A percentile compares a stretch with the other conserved stretches of the same genome.
Conservation (phyloP, 192 early-diverging fungal genomes). For the Phlyctochytrium bullatum region DNA sequence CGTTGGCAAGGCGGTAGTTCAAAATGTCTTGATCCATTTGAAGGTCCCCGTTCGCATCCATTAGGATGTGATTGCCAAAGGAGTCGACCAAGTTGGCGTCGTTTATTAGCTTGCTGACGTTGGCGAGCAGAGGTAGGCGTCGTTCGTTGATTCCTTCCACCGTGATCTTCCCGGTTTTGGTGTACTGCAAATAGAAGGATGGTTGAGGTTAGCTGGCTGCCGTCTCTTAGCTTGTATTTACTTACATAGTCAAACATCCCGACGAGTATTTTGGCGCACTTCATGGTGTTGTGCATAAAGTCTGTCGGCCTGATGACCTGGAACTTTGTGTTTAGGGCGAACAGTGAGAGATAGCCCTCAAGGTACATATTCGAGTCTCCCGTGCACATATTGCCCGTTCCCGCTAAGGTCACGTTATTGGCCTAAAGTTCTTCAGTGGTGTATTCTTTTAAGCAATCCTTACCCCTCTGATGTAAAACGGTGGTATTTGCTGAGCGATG, state of each 20-base stretch:
- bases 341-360: neutral
- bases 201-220: neutral
- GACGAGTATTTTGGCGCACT: too few species aligned
- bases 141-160: neutral
- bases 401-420: neutral
- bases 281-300: too few species aligned
- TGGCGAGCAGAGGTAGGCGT: neutral
- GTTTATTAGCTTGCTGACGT: neutral
- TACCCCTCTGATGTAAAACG: too few species aligned
- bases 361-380: neutral
- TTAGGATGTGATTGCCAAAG: neutral
- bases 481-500: neutral
- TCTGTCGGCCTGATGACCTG: too few species aligned
- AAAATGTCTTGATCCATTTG: neutral
- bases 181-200: conserved; percentile 1
- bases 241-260: too few species aligned
- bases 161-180: neutral
- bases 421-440: neutral
- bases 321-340: neutral
- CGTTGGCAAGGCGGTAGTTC: neutral
- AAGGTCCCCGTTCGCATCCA: neutral
- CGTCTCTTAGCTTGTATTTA: neutral
- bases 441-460: neutral
- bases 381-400: neutral
- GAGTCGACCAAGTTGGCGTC: conserved; percentile 1